phyloP scores from a whole-genome alignment of 2,329 filamentous ascomycete species.

The Sclerotinia trifoliorum region DNA sequence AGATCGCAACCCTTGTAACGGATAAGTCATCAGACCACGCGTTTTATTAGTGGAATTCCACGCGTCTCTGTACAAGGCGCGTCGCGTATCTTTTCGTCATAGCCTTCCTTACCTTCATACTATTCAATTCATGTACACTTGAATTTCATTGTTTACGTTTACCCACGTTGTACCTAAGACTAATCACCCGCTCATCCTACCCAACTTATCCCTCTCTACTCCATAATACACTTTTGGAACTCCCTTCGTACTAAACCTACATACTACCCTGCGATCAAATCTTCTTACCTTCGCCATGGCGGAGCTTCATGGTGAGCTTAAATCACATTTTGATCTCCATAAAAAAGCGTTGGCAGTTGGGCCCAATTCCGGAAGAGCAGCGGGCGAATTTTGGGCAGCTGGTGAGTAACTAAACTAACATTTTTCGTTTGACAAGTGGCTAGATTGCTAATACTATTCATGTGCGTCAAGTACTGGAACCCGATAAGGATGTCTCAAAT shows the following conservation, averaged over 20 bases:
- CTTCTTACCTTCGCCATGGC: neutral
- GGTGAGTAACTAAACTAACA: neutral
- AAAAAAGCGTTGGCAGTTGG: neutral
- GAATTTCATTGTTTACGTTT: neutral
- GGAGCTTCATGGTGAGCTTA: slow-evolving; percentile 8
- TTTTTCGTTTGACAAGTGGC: neutral
- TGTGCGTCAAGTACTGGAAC: neutral
- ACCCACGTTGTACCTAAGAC: neutral
- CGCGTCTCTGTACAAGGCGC: too few species aligned
- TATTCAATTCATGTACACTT: neutral
- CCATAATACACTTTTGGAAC: neutral
- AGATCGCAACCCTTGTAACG: too few species aligned
- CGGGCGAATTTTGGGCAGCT: slow-evolving; percentile 18
- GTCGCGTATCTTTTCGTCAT: neutral
- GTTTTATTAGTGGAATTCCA: too few species aligned
- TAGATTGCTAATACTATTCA: neutral
- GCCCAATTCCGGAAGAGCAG: neutral
- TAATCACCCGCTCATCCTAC: neutral
- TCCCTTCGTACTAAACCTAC: neutral
- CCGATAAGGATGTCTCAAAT: neutral
- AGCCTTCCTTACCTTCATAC: too few species aligned
- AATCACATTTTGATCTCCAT: neutral
- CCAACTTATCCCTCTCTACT: neutral
- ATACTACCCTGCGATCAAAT: neutral
- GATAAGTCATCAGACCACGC: too few species aligned